These are phyloP conservation scores for Barbarea vulgaris DNA, from an alignment of 345 rosid species.

Conservation along the genomic window DNA sequence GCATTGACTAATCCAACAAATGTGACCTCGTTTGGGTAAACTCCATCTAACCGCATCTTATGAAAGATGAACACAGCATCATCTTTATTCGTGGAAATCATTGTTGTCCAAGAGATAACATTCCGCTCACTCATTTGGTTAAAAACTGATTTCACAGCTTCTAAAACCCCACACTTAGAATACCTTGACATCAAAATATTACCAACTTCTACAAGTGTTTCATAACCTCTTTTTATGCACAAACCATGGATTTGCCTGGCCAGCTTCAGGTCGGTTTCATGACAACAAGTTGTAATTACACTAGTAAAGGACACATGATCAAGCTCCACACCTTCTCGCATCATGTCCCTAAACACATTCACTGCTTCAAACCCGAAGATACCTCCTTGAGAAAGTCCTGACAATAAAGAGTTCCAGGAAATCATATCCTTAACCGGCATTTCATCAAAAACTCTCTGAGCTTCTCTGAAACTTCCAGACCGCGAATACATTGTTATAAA, in stretches of 20 bases:
- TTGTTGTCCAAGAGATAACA: slow-evolving; percentile 88
- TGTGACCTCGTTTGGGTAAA: slow-evolving; percentile 80
- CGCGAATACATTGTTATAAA: slow-evolving; percentile 73
- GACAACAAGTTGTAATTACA: slow-evolving; percentile 76
- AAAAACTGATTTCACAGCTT: slow-evolving; percentile 63
- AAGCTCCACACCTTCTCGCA: slow-evolving; percentile 59
- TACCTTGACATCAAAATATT: slow-evolving; percentile 79
- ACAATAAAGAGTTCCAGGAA: slow-evolving; percentile 87
- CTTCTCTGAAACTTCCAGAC: slow-evolving; percentile 54
- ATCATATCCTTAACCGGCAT: slow-evolving; percentile 67
- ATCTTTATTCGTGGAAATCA: slow-evolving; percentile 62
- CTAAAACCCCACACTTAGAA: slow-evolving; percentile 58
- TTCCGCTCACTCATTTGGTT: slow-evolving; percentile 58
- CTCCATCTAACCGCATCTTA: slow-evolving; percentile 67
- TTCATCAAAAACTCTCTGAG: slow-evolving; percentile 66
- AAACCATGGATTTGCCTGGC: slow-evolving; percentile 84
- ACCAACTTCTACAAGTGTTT: slow-evolving; percentile 59
- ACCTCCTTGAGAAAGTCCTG: slow-evolving; percentile 77
- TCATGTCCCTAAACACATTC: slow-evolving; percentile 59
- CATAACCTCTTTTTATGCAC: slow-evolving; percentile 66
- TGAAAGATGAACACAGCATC: slow-evolving; percentile 60
- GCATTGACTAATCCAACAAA: slow-evolving; percentile 68
- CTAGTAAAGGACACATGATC: slow-evolving; percentile 88
- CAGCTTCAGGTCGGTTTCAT: slow-evolving; percentile 57
- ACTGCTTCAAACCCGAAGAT: slow-evolving; percentile 58